phyloP scores from a whole-genome alignment of 2,329 filamentous ascomycete genomes.

The Paraphoma sp. region DNA sequence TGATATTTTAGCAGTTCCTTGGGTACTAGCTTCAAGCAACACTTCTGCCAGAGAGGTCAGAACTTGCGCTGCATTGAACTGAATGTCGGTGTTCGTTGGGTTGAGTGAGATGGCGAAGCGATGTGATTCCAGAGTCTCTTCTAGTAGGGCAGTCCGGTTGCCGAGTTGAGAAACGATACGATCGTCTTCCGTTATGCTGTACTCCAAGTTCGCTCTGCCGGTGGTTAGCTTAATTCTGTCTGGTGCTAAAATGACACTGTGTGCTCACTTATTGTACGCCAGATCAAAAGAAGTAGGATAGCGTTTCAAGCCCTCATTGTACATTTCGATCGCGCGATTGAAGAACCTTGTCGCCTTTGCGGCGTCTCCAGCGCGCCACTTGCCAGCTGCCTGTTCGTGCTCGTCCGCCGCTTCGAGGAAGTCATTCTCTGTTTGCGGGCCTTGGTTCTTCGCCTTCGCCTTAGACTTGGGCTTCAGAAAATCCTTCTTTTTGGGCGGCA shows the following conservation, averaged over 20 bases:
- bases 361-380: slow-evolving; percentile 75
- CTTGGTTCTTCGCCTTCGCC: slow-evolving; percentile 48
- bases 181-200: slow-evolving; percentile 72
- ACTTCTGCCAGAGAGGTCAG: slow-evolving; percentile 70
- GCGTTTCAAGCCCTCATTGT: slow-evolving; percentile 67
- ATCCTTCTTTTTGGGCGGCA: slow-evolving; percentile 43
- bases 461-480: slow-evolving; percentile 40
- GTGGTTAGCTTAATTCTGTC: slow-evolving; percentile 4
- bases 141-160: slow-evolving; percentile 61
- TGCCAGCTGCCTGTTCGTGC: slow-evolving; percentile 74
- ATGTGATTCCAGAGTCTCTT: slow-evolving; percentile 69
- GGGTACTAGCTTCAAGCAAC: slow-evolving; percentile 60
- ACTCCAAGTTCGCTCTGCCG: slow-evolving; percentile 69
- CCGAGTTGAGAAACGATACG: slow-evolving; percentile 67
- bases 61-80: slow-evolving; percentile 77
- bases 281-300: slow-evolving; percentile 72
- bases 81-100: slow-evolving; percentile 68
- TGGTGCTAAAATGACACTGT: not conserved
- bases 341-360: slow-evolving; percentile 69
- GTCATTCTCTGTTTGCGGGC: slow-evolving; percentile 69
- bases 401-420: slow-evolving; percentile 72
- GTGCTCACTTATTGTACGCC: slow-evolving; percentile 73
- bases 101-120: slow-evolving; percentile 66
- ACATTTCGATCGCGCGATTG: slow-evolving; percentile 69
- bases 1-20: slow-evolving; percentile 47